Conservation (phyloP, 75 land plant species). For the Picea glauca region DNA sequence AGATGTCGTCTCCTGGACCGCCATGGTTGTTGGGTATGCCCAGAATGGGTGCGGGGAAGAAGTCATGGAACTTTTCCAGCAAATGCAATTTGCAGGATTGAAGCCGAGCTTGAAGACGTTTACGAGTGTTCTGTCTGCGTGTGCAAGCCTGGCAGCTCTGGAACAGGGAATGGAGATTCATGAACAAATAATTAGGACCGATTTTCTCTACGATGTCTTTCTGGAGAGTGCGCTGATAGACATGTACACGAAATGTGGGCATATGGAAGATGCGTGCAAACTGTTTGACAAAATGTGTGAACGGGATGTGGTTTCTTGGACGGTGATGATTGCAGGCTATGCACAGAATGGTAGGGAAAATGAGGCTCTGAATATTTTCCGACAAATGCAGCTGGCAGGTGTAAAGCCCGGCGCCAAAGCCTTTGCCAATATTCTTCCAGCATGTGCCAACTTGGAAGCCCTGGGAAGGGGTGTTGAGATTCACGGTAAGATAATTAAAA, state of each 20-base stretch:
- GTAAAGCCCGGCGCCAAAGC: slow-evolving; percentile 47
- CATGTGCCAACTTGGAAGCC: slow-evolving; percentile 39
- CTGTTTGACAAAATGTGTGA: slow-evolving; percentile 34
- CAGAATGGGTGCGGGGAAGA: background rate
- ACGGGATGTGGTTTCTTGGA: slow-evolving; percentile 52
- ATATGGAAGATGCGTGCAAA: slow-evolving; percentile 29
- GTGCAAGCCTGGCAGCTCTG: slow-evolving; percentile 28
- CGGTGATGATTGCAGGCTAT: slow-evolving; percentile 57
- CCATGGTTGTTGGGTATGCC: background rate
- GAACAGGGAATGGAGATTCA: slow-evolving; percentile 35
- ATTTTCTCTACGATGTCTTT: slow-evolving; percentile 27
- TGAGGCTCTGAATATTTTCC: slow-evolving; percentile 36
- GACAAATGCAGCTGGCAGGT: slow-evolving; percentile 37
- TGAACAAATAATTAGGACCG: slow-evolving; percentile 32
- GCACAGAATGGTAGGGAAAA: slow-evolving; percentile 42
- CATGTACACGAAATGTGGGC: slow-evolving; percentile 48
- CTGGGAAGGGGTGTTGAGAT: slow-evolving; percentile 46
- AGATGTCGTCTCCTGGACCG: background rate
- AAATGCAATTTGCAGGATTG: slow-evolving; percentile 9
- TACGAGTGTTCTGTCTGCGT: slow-evolving; percentile 36
- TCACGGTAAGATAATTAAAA: slow-evolving; percentile 47
- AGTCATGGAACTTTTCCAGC: background rate
- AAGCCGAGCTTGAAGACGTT: slow-evolving; percentile 19
- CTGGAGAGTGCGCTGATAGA: slow-evolving; percentile 40
- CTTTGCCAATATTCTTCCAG: slow-evolving; percentile 46